Evolutionary conservation across 768 basidiomycete genomes (phyloP).

Genomic region (Trametes cingulata): DNA sequence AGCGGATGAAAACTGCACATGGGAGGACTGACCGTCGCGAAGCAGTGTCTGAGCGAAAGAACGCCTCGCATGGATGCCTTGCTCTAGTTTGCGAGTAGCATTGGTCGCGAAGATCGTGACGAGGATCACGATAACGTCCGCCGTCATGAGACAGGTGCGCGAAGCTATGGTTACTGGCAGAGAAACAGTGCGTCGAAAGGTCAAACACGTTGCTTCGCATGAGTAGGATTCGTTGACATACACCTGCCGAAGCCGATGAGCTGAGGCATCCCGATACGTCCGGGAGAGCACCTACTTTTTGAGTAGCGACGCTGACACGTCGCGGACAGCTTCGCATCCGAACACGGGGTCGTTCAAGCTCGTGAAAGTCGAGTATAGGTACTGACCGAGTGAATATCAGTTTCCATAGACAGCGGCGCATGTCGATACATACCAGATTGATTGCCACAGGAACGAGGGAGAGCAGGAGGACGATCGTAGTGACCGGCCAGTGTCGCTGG

Average conservation of each 20-base stretch:
- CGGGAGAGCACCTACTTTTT: background rate
- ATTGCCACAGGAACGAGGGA: background rate
- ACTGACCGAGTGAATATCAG: background rate
- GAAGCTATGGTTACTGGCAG: background rate
- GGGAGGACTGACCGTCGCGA: background rate
- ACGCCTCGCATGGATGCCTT: background rate
- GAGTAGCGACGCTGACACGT: background rate
- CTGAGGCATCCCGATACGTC: no score
- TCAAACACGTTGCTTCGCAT: background rate
- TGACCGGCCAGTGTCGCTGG: background rate
- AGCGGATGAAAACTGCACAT: no score
- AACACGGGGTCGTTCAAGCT: background rate
- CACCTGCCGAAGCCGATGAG: background rate
- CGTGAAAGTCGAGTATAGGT: background rate
- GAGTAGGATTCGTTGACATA: no score
- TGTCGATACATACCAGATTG: background rate
- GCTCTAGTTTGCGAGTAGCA: background rate
- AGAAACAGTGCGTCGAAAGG: background rate
- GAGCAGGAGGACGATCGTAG: background rate
- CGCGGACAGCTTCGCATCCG: background rate
- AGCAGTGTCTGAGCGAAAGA: background rate
- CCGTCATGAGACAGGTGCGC: background rate
- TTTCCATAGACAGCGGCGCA: no score
- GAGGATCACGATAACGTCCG: conserved; percentile 7
- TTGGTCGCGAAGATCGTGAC: background rate